These are phyloP conservation scores for Ascochyta koolunga DNA, from an alignment of 2,329 filamentous ascomycete genomes.

Conservation along the genomic window DNA sequence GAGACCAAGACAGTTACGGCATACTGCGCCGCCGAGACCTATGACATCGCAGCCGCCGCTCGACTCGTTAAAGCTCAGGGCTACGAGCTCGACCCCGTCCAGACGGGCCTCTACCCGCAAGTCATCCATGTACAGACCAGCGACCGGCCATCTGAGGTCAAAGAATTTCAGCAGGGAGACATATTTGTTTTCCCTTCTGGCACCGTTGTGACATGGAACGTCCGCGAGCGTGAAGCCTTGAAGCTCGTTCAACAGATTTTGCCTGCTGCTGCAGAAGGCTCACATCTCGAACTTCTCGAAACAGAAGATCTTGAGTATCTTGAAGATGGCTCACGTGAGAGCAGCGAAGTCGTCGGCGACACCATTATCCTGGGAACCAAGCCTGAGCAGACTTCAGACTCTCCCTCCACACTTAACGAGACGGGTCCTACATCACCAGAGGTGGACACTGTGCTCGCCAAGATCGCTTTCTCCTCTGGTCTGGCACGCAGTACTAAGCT, in stretches of 20 bases:
- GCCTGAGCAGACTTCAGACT: constrained; percentile 29
- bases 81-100: constrained; percentile 66
- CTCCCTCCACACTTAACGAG: constrained; percentile 49
- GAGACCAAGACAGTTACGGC: constrained; percentile 64
- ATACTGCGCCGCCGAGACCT: constrained; percentile 71
- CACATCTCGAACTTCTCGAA: constrained; percentile 75
- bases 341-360: constrained; percentile 82
- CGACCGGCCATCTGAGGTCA: constrained; percentile 46
- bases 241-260: constrained; percentile 66
- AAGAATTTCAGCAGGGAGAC: constrained; percentile 69
- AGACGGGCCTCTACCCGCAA: constrained; percentile 68
- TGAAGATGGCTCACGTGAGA: constrained; percentile 74
- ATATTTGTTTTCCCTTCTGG: constrained; percentile 96
- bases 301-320: constrained; percentile 89
- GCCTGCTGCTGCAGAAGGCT: constrained; percentile 74
- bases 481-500: constrained; percentile 92
- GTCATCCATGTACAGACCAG: constrained; percentile 65
- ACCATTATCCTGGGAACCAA: constrained; percentile 88
- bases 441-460: constrained; percentile 75
- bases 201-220: constrained; percentile 89
- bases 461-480: constrained; percentile 95
- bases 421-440: constrained; percentile 33
- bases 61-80: constrained; percentile 64
- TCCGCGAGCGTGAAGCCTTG: constrained; percentile 73
- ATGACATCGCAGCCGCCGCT: constrained; percentile 64